Percentiles rank a stretch among this genome's conserved stretches.
Conservation (phyloP, 1,284 basidiomycete genomes). For the Ceratobasidium sp. region DNA sequence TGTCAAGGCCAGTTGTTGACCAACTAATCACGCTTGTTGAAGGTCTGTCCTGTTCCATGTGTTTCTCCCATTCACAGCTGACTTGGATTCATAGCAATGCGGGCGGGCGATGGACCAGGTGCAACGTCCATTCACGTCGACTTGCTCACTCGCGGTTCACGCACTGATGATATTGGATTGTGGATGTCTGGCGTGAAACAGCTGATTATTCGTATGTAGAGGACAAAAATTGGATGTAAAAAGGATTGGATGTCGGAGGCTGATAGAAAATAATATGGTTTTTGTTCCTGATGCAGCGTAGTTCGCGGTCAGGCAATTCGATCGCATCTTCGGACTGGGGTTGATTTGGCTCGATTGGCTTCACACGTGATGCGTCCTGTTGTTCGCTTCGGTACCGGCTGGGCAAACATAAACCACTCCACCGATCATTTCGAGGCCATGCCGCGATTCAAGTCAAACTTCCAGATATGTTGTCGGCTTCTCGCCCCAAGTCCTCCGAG, state of each 20-base stretch:
- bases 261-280: neutral
- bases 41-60: conserved; percentile 58
- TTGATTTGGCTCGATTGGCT: too few species aligned
- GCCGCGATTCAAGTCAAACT: too few species aligned
- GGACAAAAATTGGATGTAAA: neutral
- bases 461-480: too few species aligned
- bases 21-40: conserved; percentile 70
- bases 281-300: neutral
- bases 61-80: too few species aligned
- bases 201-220: conserved; percentile 51
- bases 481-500: too few species aligned
- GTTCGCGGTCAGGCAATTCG: too few species aligned
- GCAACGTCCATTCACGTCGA: conserved; percentile 82
- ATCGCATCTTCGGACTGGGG: too few species aligned
- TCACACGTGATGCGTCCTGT: too few species aligned
- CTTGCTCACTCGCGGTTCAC: conserved; percentile 73
- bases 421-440: too few species aligned
- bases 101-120: conserved; percentile 69
- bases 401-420: too few species aligned
- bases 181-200: conserved; percentile 91
- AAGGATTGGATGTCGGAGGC: too few species aligned
- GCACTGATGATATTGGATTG: conserved; percentile 80
- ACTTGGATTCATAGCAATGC: conserved; percentile 64
- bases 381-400: too few species aligned
- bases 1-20: conserved; percentile 73